A percentile compares a stretch with the other conserved stretches of the same genome.
phyloP scores from a whole-genome alignment of 345 rosid genomes.

The Cochlearia excelsa region DNA sequence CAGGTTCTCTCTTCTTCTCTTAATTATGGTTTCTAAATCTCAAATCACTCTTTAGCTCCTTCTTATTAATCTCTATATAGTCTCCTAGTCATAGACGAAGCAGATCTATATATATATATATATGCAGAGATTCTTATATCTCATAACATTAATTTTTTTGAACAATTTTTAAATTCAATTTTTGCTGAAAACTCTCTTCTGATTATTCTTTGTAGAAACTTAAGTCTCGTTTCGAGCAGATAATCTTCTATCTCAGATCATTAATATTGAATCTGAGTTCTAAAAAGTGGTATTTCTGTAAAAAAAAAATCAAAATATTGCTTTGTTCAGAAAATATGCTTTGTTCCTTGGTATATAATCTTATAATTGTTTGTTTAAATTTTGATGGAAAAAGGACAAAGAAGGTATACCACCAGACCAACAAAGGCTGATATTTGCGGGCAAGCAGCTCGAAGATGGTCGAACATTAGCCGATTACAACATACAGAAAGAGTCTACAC shows the following conservation, averaged over 20 bases:
- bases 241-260: not conserved
- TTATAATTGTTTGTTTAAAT: not conserved
- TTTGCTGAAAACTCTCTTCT: no score
- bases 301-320: no score
- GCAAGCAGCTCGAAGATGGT: constrained; percentile 95
- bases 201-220: not conserved
- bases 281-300: not conserved
- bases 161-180: no score
- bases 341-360: not conserved
- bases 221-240: constrained; percentile 1
- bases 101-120: no score
- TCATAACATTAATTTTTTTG: no score
- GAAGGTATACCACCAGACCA: constrained; percentile 98
- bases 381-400: constrained; percentile 54
- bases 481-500: constrained; percentile 95
- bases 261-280: constrained; percentile 1
- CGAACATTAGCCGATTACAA: constrained; percentile 85
- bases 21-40: constrained; percentile 3
- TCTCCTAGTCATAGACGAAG: not conserved
- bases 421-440: constrained; percentile 91
- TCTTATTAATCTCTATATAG: not conserved
- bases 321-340: not conserved
- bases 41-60: not conserved
- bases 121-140: no score
- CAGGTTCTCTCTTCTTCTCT: constrained; percentile 35